Conservation (phyloP, 1,139 yeast genomes). For the Magnusiomyces fungicola region DNA sequence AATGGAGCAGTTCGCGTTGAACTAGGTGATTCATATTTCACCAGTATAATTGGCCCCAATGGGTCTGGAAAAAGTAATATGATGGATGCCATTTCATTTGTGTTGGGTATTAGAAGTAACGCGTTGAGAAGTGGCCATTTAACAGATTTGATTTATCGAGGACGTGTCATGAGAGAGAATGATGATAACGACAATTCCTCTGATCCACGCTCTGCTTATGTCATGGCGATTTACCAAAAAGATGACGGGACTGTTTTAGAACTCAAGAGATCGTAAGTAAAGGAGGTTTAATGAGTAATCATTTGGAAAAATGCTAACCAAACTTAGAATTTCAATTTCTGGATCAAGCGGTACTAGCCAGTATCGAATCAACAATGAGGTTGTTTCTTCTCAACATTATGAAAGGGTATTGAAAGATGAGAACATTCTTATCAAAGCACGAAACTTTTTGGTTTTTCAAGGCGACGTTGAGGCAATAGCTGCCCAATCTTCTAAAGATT, state of each 20-base stretch:
- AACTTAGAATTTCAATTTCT: neutral
- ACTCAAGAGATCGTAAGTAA: constrained; percentile 25
- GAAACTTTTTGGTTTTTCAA: constrained; percentile 89
- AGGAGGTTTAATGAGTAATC: neutral
- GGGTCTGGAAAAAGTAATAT: constrained; percentile 96
- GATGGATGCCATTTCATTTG: constrained; percentile 98
- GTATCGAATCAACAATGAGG: constrained; percentile 57
- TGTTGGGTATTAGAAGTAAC: constrained; percentile 72
- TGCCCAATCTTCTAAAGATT: constrained; percentile 70
- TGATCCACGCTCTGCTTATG: constrained; percentile 64
- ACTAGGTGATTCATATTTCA: constrained; percentile 75
- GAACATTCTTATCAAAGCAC: constrained; percentile 79
- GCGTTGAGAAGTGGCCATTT: constrained; percentile 71
- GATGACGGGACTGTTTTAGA: constrained; percentile 36
- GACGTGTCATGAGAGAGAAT: constrained; percentile 37
- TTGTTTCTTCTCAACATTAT: constrained; percentile 61
- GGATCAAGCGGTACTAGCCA: constrained; percentile 50
- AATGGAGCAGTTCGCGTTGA: constrained; percentile 69
- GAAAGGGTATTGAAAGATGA: constrained; percentile 62
- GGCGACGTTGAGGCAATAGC: constrained; percentile 97
- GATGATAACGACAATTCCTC: constrained; percentile 20
- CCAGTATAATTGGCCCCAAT: constrained; percentile 94
- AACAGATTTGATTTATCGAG: constrained; percentile 76
- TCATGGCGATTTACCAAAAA: constrained; percentile 69
- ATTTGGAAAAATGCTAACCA: neutral